Evolutionary conservation across 2,329 filamentous ascomycete species (phyloP), one percentile per base, ranked within the genome.

Genomic region (Ascochyta rabiei): DNA sequence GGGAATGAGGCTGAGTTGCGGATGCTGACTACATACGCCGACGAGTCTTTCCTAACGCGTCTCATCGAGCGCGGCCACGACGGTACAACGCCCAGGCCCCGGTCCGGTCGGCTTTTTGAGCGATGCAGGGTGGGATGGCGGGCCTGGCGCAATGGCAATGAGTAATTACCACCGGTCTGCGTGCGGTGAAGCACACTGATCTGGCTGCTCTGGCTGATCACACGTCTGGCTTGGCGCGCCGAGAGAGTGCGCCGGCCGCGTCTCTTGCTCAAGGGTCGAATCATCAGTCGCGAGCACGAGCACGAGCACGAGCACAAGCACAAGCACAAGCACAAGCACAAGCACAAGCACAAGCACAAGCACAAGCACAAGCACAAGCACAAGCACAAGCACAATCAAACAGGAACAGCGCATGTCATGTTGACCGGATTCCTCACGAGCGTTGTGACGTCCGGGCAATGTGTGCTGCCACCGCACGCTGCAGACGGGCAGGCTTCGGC

Each of bases 401-500:
- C 30, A 41, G 13, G 18, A 46, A 23, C 35, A 28, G 23, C 24
- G 42, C 37, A 42, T 24, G 16, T 21, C 7, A 21, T 47, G 28
- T 44, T 46, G 34, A 42, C 31, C 42, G 37, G 46, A 44, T 18
- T 37, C 13, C 23, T 16, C n/a, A 42, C 41, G 19, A 38, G 52
- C 30, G 45, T 26, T 9, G 51, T 48, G 51, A 54, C 51, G 40
- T 45, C 30, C 49, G 28, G 15, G 24, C 35, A 19, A 21, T 46
- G 19, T 30, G n/a, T 55, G 52, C 37, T 45, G 52, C 41, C 38
- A 49, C 41, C 41, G 34, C 41, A 28, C n/a, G 5, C 35, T 50
- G 35, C 37, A 44, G 51, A 59, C 56, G 56, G 53, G 53, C 61
- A 61, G 53, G 44, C 41, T 43, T 56, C 53, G 53, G 53, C 53